phyloP scores from a whole-genome alignment of 2,329 filamentous ascomycete genomes.

The Neophaeococcomyces aloes region DNA sequence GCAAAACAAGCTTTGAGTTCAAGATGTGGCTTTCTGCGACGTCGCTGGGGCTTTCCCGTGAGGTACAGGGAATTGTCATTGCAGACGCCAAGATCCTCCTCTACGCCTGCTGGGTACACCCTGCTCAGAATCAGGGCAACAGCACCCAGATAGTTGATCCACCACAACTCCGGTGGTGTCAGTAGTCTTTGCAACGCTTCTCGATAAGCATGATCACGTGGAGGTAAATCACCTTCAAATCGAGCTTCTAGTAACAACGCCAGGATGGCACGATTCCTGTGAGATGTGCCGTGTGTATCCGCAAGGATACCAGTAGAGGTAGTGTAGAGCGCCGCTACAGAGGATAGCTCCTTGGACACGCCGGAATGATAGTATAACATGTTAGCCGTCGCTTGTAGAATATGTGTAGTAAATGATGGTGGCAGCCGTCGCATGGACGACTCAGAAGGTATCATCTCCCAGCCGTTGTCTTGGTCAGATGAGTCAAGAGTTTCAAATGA shows the following conservation, averaged over 20 bases:
- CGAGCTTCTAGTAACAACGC: slow-evolving; percentile 62
- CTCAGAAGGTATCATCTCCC: slow-evolving; percentile 1
- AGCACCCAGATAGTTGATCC: slow-evolving; percentile 53
- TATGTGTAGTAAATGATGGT: slow-evolving; percentile 19
- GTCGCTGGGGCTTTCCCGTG: background rate
- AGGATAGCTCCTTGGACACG: slow-evolving; percentile 44
- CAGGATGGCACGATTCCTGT: slow-evolving; percentile 59
- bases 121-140: slow-evolving; percentile 48
- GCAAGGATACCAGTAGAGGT: slow-evolving; percentile 59
- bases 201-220: slow-evolving; percentile 47
- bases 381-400: slow-evolving; percentile 50
- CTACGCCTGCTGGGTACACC: slow-evolving; percentile 51
- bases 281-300: slow-evolving; percentile 60
- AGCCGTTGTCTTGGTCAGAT: slow-evolving; percentile 2
- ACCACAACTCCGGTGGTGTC: slow-evolving; percentile 49
- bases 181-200: slow-evolving; percentile 44
- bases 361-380: slow-evolving; percentile 45
- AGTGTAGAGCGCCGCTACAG: slow-evolving; percentile 60
- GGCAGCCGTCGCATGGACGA: background rate
- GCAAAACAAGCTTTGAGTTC: slow-evolving; percentile 34
- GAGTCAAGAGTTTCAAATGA: background rate
- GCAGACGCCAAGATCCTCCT: slow-evolving; percentile 21
- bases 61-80: background rate
- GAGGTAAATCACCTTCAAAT: slow-evolving; percentile 58
- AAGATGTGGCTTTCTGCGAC: slow-evolving; percentile 27